Evolutionary conservation across 495 filamentous ascomycete genomes (phyloP), one percentile per base, ranked within the genome.

Genomic region (Neurospora tetrasperma): DNA sequence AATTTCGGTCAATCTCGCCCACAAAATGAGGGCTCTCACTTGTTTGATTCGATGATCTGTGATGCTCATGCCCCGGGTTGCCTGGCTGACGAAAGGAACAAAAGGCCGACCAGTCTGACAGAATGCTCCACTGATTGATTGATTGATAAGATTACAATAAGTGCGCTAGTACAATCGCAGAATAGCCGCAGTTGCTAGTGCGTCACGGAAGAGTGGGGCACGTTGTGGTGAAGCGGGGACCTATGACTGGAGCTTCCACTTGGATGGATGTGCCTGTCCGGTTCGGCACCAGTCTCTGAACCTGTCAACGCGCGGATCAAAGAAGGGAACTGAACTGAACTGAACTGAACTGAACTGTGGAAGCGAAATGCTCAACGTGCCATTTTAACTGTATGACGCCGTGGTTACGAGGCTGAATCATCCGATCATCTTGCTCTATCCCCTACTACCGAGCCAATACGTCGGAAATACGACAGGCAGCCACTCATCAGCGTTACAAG

Each of bases 81-180:
- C 23, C 54, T 62, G 54, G 14, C 54, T 62, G 54, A 62, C 54
- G 54, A 62, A 31, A 8, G 23, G 23, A 31, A 16, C 48, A 59
- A 59, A 59, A 62, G 54, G 54, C 54, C 23, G 54, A 9, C 18
- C 46, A 54, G 46, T 54, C 46, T 35, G 20, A 54, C 54, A 46
- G 70, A 72, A 42, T 43, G 75, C 70, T 69, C 75, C 73, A 80
- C 75, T 80, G 76, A 79, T 79, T 73, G 77, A 79, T 79, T 73
- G 77, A 80, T 80, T 81, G 80, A 80, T 80, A 80, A 81, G 79
- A 81, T 80, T 77, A 80, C 66, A 14, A 23, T n/a, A 71, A 43
- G 3, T 0, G 18, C 72, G 69, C 76, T 73, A 74, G 39, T 41
- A 72, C 68, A 7, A 27, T 68, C 42, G 1, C 5, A 74, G 73